Conservation (phyloP, 805 yeast species). For the Metschnikowia amazonensis region DNA sequence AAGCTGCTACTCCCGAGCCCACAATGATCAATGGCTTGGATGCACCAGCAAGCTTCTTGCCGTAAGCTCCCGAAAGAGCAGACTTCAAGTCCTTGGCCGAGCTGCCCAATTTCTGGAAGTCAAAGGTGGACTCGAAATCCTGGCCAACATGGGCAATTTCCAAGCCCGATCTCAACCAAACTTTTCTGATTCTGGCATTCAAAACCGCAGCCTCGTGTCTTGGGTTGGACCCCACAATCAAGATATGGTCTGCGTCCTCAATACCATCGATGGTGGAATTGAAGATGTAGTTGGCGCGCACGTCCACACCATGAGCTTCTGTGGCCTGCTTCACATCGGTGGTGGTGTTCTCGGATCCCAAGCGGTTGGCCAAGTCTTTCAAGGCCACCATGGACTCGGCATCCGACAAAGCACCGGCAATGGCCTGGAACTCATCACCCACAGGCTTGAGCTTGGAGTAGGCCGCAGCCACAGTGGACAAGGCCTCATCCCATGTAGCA, state of each 20-base stretch:
- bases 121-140: constrained; percentile 72
- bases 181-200: constrained; percentile 77
- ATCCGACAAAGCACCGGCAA: constrained; percentile 78
- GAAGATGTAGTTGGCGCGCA: constrained; percentile 76
- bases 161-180: constrained; percentile 66
- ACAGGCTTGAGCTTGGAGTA: constrained; percentile 51
- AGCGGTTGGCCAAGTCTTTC: constrained; percentile 70
- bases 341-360: constrained; percentile 78
- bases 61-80: constrained; percentile 66
- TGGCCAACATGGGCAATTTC: constrained; percentile 74
- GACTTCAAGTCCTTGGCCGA: constrained; percentile 51
- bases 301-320: constrained; percentile 61
- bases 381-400: constrained; percentile 79
- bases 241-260: constrained; percentile 77
- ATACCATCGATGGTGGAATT: constrained; percentile 76
- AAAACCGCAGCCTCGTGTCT: constrained; percentile 87
- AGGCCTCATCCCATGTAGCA: constrained; percentile 86
- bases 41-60: constrained; percentile 63
- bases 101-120: constrained; percentile 58
- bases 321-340: constrained; percentile 62
- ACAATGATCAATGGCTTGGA: constrained; percentile 72
- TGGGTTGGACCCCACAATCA: constrained; percentile 82
- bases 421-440: constrained; percentile 72
- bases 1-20: constrained; percentile 75
- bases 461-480: constrained; percentile 63